Base-by-base conservation (phyloP, 129 eudicot species). In the Chrysanthemum seticuspe region DNA sequence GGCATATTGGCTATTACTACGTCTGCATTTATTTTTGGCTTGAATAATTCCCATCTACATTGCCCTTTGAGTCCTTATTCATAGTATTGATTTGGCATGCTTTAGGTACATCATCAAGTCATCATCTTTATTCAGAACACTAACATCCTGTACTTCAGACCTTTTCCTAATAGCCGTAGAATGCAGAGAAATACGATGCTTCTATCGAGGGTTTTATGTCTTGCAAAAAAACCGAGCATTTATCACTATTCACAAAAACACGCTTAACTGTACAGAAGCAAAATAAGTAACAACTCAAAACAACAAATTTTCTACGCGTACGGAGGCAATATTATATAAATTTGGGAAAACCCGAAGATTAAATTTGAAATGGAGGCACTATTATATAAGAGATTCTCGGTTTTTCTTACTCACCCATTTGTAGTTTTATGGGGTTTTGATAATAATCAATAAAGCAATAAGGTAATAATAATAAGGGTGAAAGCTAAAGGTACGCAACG, bases 121-220 rank as follows among this genome's bases (percentile, higher is more conserved):
- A 85, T 77, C 87, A 57, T 82, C 88, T 74, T 80, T 89, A 25
- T 25, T 29, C 3, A 29, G 34, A 29, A 2, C 34, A 29, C 34
- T 29, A 29, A 29, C 34, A 29, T 29, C 34, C 5, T 29, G 34
- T 27, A 50, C 73, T 64, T 77, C 93, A 63, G 88, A 56, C 82
- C 99, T 85, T 75, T 95, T 95, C 74, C 88, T 88, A 54, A 91
- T 83, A 34, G 76, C 62, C 73, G 65, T 74, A 54, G 55, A 67
- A 52, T 79, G 27, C 27, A 23, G 1, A 23, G 1, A 23, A 23
- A 0, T 86, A 77, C 53, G n/a, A 34, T 62, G 44, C 67, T 67
- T 74, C 76, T 48, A 72, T 49, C 18, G 91, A 77, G 63, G 86
- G 84, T 71, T 84, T 85, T 70, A 76, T 88, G 72, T 84, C 98